These are phyloP conservation scores for Stagonosporopsis chrysanthemi DNA, from an alignment of 2,329 filamentous ascomycete species.

Conservation along the genomic window DNA sequence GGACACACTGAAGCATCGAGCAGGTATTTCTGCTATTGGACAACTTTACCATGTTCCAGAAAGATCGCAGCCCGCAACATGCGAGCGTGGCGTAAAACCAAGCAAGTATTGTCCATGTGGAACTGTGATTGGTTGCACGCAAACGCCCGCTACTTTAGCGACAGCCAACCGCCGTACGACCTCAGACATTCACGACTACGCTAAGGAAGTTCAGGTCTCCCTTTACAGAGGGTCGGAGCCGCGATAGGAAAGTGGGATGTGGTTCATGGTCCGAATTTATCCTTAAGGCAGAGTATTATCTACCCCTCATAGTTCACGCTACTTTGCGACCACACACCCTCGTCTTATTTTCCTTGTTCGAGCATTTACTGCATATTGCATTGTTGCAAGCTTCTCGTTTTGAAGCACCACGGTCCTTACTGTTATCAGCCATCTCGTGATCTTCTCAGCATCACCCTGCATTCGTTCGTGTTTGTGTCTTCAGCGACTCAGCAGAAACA, in stretches of 20 bases:
- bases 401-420: constrained; percentile 15
- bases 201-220: constrained; percentile 10
- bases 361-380: background rate
- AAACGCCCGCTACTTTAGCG: constrained; percentile 26
- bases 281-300: constrained; percentile 4
- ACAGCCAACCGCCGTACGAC: constrained; percentile 31
- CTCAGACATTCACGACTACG: constrained; percentile 15
- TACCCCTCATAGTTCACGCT: constrained; percentile 18
- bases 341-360: background rate
- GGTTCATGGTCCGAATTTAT: background rate
- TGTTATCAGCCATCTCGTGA: background rate
- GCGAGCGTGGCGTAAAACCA: constrained; percentile 22
- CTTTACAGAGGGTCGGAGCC: constrained; percentile 1
- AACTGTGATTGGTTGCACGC: constrained; percentile 23
- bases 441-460: background rate
- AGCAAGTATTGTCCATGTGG: constrained; percentile 8
- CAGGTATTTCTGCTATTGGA: background rate
- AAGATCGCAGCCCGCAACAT: constrained; percentile 10
- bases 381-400: background rate
- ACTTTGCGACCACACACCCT: constrained; percentile 1
- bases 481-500: background rate
- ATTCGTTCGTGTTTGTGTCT: background rate
- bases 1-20: background rate
- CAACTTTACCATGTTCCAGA: background rate
- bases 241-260: constrained; percentile 14